Evolutionary conservation across 1,139 yeast species (phyloP), one percentile per base, ranked within the genome.

Genomic region (Saccharomyces hybrid): DNA sequence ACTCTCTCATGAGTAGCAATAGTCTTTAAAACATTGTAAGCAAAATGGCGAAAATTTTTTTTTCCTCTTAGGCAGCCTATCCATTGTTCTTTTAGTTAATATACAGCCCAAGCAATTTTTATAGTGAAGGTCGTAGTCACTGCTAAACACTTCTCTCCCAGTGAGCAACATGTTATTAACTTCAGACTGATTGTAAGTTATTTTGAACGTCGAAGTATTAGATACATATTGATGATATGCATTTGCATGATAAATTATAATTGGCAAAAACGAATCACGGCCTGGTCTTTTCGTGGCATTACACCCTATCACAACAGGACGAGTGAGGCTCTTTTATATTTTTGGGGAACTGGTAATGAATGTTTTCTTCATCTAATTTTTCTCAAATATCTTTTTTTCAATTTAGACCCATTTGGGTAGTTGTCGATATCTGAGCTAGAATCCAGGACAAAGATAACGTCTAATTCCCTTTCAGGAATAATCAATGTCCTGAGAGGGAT

Each of bases 321-420:
- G 64, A 4, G 69, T 62, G 44, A 71, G 69, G 64, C 66, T 38
- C 58, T 55, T 55, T 3, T 69, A 71, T 56, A 65, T 65, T n/a
- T 51, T 56, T 44, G 55, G 66, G 55, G 58, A 59, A 46, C n/a
- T 49, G 11, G 50, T 61, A 60, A 19, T 48, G 46, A 6, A 57
- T 55, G 4, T 57, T 56, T 21, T 67, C 65, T 3, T 57, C 49
- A 6, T 66, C 53, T 26, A 65, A 51, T 51, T 68, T 63, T 27
- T 68, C 64, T 68, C 64, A 12, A 74, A 61, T 19, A 63, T 67
- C 49, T 65, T 71, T 16, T 62, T 60, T 49, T n/a, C n/a, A 82
- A 68, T 19, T 85, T 77, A 0, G 83, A 75, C 8, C 88, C 88
- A 65, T 83, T 80, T 24, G 90, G 88, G 83, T 83, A 84, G n/a